Evolutionary conservation across 805 yeast species (phyloP).

Genomic region (Pichia rugopelliculosa): DNA sequence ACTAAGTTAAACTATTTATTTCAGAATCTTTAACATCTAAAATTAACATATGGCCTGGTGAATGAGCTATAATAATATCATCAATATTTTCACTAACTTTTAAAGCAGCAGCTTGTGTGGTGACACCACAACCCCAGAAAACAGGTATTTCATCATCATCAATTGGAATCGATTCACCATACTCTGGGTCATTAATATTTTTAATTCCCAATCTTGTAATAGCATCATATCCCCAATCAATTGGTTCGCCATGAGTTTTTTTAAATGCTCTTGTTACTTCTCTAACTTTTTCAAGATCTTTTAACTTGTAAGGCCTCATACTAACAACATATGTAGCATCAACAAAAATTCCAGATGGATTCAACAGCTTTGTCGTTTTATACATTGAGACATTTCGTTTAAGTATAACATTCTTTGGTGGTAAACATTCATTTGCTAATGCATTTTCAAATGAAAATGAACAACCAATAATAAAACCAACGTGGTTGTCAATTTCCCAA

Average conservation of each 20-base stretch:
- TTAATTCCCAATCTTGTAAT: constrained; percentile 1
- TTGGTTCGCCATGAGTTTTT: constrained; percentile 4
- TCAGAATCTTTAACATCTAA: constrained; percentile 2
- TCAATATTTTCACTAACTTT: neutral
- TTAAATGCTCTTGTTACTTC: neutral
- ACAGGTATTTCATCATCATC: constrained; percentile 1
- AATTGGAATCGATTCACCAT: neutral
- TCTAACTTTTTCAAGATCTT: constrained; percentile 1
- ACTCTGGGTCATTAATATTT: neutral
- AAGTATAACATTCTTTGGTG: neutral
- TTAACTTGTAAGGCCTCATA: constrained; percentile 3
- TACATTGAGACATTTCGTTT: constrained; percentile 3
- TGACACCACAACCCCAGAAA: constrained; percentile 6
- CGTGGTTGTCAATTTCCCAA: neutral
- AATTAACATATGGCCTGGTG: constrained; percentile 3
- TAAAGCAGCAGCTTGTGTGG: constrained; percentile 1
- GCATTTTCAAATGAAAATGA: constrained; percentile 6
- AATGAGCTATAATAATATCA: neutral
- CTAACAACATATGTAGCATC: constrained; percentile 2
- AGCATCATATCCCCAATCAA: constrained; percentile 6
- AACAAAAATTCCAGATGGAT: neutral
- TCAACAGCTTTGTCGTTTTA: neutral
- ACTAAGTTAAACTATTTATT: neutral
- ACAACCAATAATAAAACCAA: constrained; percentile 5
- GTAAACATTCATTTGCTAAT: neutral